Evolutionary conservation across 805 yeast species (phyloP).

Genomic region (Kluyveromyces siamensis): DNA sequence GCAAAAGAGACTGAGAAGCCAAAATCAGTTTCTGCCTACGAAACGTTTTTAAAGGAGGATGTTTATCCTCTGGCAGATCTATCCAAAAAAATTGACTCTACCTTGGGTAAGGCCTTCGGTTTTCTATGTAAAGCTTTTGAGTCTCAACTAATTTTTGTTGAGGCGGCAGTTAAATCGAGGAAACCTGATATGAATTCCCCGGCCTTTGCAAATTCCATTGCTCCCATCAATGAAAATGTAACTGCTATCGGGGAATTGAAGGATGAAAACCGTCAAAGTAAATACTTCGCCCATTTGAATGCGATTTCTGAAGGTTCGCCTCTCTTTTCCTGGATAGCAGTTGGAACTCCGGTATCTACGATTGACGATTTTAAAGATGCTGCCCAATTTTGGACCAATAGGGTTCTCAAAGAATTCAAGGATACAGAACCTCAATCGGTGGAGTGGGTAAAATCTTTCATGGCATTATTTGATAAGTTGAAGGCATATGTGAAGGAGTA

Average conservation of each 20-base stretch:
- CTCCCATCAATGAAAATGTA: constrained; percentile 60
- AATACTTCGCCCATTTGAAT: constrained; percentile 60
- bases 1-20: constrained; percentile 19
- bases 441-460: constrained; percentile 72
- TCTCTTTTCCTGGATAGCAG: constrained; percentile 83
- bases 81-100: constrained; percentile 37
- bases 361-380: constrained; percentile 83
- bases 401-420: constrained; percentile 76
- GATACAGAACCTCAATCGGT: constrained; percentile 60
- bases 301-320: constrained; percentile 86
- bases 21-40: constrained; percentile 43
- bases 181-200: constrained; percentile 57
- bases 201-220: constrained; percentile 44
- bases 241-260: constrained; percentile 52
- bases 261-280: constrained; percentile 65
- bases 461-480: constrained; percentile 58
- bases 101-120: constrained; percentile 37
- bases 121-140: constrained; percentile 46
- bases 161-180: constrained; percentile 48
- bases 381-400: constrained; percentile 89
- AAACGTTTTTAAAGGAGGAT: constrained; percentile 39
- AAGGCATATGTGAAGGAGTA: constrained; percentile 64
- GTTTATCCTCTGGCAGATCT: constrained; percentile 50
- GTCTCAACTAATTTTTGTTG: constrained; percentile 48
- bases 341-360: constrained; percentile 62